Evolutionary conservation across 176 grass and related monocot species (phyloP).

Genomic region (Leersia perrieri): DNA sequence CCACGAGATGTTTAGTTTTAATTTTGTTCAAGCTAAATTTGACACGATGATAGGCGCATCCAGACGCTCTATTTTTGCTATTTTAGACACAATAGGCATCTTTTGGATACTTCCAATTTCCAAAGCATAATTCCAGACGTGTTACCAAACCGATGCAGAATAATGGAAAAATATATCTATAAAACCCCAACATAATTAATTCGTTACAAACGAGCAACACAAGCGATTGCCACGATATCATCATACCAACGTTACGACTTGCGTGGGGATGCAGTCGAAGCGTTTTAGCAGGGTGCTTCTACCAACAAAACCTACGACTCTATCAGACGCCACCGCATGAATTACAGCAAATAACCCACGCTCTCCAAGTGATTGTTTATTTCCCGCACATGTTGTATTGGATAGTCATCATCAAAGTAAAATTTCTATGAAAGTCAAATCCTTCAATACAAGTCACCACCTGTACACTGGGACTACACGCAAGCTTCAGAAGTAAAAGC

Average conservation of each 20-base stretch:
- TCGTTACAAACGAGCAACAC: conserved; percentile 11
- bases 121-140: not conserved
- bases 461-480: conserved; percentile 41
- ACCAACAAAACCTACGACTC: not conserved
- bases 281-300: conserved; percentile 17
- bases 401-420: conserved; percentile 32
- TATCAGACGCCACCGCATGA: conserved; percentile 4
- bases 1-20: not conserved
- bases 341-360: conserved; percentile 11
- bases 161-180: not conserved
- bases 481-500: conserved; percentile 32
- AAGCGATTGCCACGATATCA: not conserved
- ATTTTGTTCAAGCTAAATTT: not conserved
- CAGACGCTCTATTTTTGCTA: too few relatives aligned
- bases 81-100: too few relatives aligned
- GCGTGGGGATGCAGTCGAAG: conserved; percentile 7
- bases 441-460: conserved; percentile 44
- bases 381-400: conserved; percentile 26
- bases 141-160: not conserved
- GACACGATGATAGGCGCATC: too few relatives aligned
- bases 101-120: too few relatives aligned
- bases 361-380: conserved; percentile 39
- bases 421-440: conserved; percentile 35
- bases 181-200: not conserved
- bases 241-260: not conserved